Evolutionary conservation across 2,329 filamentous ascomycete genomes (phyloP).

Genomic region (Colletotrichum shisoi): DNA sequence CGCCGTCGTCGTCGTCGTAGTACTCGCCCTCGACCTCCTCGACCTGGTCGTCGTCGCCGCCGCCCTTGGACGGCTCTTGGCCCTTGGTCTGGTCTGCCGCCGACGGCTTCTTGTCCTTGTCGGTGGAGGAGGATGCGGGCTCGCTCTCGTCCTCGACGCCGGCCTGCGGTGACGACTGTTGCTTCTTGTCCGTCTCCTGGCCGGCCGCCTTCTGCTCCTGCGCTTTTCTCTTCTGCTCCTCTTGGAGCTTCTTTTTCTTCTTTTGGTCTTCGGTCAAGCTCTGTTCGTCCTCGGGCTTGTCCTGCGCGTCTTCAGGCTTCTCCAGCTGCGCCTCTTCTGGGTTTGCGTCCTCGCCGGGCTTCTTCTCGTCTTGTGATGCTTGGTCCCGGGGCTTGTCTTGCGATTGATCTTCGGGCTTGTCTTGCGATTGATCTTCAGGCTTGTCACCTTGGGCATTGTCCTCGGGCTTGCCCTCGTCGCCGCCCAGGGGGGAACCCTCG

Average conservation of each 20-base stretch:
- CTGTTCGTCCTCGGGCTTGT: constrained; percentile 12
- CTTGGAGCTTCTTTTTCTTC: constrained; percentile 38
- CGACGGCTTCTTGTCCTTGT: constrained; percentile 24
- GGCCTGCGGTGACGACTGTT: constrained; percentile 35
- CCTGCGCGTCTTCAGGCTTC: neutral
- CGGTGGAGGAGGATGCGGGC: constrained; percentile 21
- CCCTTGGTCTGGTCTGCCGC: constrained; percentile 35
- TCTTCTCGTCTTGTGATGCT: constrained; percentile 16
- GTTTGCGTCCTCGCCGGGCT: constrained; percentile 20
- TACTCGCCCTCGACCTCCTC: constrained; percentile 29
- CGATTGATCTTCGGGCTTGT: constrained; percentile 2
- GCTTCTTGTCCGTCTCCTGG: constrained; percentile 43
- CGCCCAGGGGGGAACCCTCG: neutral
- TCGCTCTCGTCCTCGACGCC: constrained; percentile 42
- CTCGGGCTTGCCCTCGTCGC: constrained; percentile 20
- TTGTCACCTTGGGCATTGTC: constrained; percentile 6
- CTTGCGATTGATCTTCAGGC: neutral
- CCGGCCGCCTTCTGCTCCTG: constrained; percentile 39
- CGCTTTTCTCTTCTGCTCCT: constrained; percentile 14
- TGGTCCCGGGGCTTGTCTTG: constrained; percentile 13
- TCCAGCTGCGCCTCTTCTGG: neutral
- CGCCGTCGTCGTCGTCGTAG: constrained; percentile 16
- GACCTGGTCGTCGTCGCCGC: constrained; percentile 22
- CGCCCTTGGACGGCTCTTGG: constrained; percentile 30
- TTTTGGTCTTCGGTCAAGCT: constrained; percentile 21